Base-by-base conservation (phyloP, 139 green algal genomes). In the Ulvella scutata region DNA sequence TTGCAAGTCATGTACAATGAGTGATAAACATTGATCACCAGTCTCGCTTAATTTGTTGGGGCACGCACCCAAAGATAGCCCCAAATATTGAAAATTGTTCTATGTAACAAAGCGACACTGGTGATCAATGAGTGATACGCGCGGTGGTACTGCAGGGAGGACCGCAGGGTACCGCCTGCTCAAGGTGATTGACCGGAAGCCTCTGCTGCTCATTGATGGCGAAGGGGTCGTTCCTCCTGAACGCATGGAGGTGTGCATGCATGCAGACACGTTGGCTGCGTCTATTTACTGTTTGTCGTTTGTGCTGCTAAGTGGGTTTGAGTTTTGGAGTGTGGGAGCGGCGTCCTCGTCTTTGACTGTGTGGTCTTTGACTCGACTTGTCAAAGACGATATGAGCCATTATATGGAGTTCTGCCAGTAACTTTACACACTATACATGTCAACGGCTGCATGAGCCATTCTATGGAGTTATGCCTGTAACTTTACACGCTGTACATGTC, bases 131-230 rank as follows among this genome's bases (percentile, higher is more conserved):
- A n/a, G n/a, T n/a, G n/a, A n/a, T n/a, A n/a, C n/a, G n/a, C n/a
- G n/a, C n/a, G n/a, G n/a, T 67, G n/a, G 9, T 67, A 67, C 51
- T 67, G 84, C 87, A 60, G 90, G 80, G 37, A 39, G 77, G 10
- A 72, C 75, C 6, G 82, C 89, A 0, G 88, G 80, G 4, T 82
- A 37, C 21, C 80, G 85, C 62, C 72, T 97, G 38, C 91, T 91
- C 62, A 44, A 60, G 2, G 73, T 96, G 38, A 90, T 95, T 74
- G 60, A 87, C 4, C 82, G 89, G 60, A 10, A 76, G 34, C 86
- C 89, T 1, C 43, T 29, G 7, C 91, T 92, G 37, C 43, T 80
- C 44, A 61, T 67, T 2, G 79, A 82, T 2, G 43, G 51, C 51
- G n/a, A n/a, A n/a, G 51, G 51, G n/a, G 17, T 23, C 51, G 17